Conservation (phyloP, 805 yeast genomes). For the Ogataea nonfermentans region DNA sequence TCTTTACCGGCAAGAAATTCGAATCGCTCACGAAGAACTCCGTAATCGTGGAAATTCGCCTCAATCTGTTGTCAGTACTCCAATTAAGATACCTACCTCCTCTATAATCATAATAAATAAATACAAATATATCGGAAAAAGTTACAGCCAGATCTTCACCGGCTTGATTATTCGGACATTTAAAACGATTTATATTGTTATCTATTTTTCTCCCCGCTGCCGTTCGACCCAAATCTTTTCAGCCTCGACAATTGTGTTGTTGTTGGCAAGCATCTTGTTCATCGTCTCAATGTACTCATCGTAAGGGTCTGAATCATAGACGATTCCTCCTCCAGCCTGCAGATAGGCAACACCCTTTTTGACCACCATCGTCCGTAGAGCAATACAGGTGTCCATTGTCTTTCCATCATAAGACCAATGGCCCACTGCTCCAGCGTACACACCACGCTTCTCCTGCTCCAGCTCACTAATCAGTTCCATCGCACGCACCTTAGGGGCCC, state of each 20-base stretch:
- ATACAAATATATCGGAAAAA: slow-evolving; percentile 4
- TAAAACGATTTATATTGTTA: not conserved
- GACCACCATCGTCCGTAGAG: slow-evolving; percentile 93
- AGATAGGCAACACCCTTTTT: slow-evolving; percentile 88
- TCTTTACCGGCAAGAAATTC: slow-evolving; percentile 1
- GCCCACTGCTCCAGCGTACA: slow-evolving; percentile 98
- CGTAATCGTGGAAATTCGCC: slow-evolving; percentile 1
- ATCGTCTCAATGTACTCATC: slow-evolving; percentile 96
- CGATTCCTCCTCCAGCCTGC: slow-evolving; percentile 99
- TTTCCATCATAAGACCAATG: slow-evolving; percentile 96
- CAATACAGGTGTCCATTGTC: slow-evolving; percentile 97
- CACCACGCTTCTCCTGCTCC: slow-evolving; percentile 91
- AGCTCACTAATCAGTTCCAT: slow-evolving; percentile 91
- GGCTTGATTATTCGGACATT: not conserved
- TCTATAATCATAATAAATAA: slow-evolving; percentile 4
- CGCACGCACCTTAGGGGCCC: slow-evolving; percentile 97
- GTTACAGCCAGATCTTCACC: not conserved
- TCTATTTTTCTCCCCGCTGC: not conserved
- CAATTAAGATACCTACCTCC: slow-evolving; percentile 3
- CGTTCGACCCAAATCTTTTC: slow-evolving; percentile 61
- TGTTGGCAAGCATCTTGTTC: slow-evolving; percentile 96
- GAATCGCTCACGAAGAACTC: slow-evolving; percentile 4
- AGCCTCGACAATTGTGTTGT: slow-evolving; percentile 87
- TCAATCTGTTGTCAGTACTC: slow-evolving; percentile 7
- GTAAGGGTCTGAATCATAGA: slow-evolving; percentile 88